Percentiles rank a stretch among this genome's conserved stretches.
Evolutionary conservation across 805 yeast species (phyloP).

Genomic region (Cyberlindnera veronae): DNA sequence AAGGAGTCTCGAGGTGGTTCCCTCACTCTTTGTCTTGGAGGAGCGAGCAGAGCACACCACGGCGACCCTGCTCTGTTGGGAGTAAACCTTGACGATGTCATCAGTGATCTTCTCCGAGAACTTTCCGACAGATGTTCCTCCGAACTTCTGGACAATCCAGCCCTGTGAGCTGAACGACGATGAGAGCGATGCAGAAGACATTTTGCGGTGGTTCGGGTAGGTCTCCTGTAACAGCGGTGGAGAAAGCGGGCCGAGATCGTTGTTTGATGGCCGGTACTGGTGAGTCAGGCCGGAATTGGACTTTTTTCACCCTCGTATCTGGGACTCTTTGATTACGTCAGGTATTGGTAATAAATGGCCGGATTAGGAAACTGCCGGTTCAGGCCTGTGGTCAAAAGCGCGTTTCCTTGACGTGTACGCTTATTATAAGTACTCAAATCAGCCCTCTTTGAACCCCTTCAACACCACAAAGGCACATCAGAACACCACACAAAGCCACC

Average conservation of each 20-base stretch:
- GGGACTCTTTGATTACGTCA: background rate
- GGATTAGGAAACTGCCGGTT: background rate
- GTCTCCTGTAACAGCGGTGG: no score
- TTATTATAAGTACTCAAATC: no score
- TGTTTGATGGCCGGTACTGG: no score
- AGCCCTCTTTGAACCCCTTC: background rate
- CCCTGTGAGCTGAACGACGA: constrained; percentile 28
- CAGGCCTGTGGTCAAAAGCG: background rate
- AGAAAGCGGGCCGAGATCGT: no score
- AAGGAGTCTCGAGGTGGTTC: constrained; percentile 86
- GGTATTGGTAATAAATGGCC: no score
- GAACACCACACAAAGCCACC: background rate
- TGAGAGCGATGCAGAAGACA: constrained; percentile 21
- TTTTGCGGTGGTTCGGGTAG: no score
- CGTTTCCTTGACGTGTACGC: background rate
- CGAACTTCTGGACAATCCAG: constrained; percentile 91
- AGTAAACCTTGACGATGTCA: constrained; percentile 71
- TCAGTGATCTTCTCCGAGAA: constrained; percentile 83
- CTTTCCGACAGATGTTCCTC: constrained; percentile 97
- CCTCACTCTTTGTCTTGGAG: constrained; percentile 86
- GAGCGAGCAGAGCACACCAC: constrained; percentile 97
- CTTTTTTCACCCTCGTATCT: constrained; percentile 2
- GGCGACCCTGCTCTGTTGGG: constrained; percentile 65
- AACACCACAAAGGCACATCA: background rate
- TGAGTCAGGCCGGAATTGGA: background rate